phyloP scores from a whole-genome alignment of 2,329 filamentous ascomycete genomes.

The Botryotinia calthae region DNA sequence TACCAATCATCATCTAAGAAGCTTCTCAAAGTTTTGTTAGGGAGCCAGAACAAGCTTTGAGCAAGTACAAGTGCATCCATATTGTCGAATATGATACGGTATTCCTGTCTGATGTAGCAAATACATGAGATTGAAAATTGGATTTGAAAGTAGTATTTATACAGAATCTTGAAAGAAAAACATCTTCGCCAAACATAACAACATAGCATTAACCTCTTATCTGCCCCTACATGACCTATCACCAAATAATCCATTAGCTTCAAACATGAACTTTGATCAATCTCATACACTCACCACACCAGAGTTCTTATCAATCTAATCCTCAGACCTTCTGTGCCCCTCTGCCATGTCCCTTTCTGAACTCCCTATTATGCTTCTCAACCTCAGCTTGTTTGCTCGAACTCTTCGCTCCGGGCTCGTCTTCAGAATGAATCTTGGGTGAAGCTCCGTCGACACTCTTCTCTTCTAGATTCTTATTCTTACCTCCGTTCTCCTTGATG shows the following conservation, averaged over 20 bases:
- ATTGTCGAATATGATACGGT: background rate
- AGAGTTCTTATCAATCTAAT: slow-evolving; percentile 56
- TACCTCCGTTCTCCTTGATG: slow-evolving; percentile 31
- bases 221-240: background rate
- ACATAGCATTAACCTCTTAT: background rate
- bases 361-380: slow-evolving; percentile 56
- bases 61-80: background rate
- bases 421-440: slow-evolving; percentile 26
- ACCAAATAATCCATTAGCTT: background rate
- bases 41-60: too few species aligned
- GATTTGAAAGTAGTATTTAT: background rate
- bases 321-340: slow-evolving; percentile 42
- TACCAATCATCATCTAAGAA: background rate
- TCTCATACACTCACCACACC: slow-evolving; percentile 41
- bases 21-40: background rate
- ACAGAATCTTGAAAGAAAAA: background rate
- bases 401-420: slow-evolving; percentile 28
- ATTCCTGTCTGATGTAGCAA: background rate
- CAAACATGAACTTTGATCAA: background rate
- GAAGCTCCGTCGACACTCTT: slow-evolving; percentile 16
- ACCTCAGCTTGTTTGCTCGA: slow-evolving; percentile 55
- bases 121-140: background rate
- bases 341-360: slow-evolving; percentile 53
- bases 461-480: slow-evolving; percentile 21
- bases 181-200: background rate